Conservation (phyloP, 257 asterid species). For the Echium plantagineum region DNA sequence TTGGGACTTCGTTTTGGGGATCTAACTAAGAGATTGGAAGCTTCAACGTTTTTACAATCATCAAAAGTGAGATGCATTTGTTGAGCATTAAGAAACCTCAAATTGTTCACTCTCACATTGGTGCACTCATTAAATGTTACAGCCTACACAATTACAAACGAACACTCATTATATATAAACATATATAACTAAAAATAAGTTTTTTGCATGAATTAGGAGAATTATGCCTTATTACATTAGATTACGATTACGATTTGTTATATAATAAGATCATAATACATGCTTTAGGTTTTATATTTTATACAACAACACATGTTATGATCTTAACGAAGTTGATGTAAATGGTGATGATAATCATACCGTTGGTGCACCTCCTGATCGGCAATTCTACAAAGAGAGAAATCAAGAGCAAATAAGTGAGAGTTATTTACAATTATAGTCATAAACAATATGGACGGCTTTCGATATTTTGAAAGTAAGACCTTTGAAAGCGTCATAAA, state of each 20-base stretch:
- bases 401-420: neutral
- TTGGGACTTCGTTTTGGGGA: constrained; percentile 28
- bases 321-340: too few relatives aligned
- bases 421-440: too few relatives aligned
- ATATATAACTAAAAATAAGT: too few relatives aligned
- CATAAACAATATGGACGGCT: too few relatives aligned
- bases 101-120: constrained; percentile 36
- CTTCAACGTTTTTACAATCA: constrained; percentile 13
- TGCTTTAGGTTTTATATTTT: too few relatives aligned
- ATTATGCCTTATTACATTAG: too few relatives aligned
- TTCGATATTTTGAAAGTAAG: too few relatives aligned
- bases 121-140: constrained; percentile 50
- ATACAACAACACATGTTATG: too few relatives aligned
- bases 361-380: constrained; percentile 16
- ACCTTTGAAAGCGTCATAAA: too few relatives aligned
- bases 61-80: constrained; percentile 38
- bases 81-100: constrained; percentile 55
- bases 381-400: constrained; percentile 22
- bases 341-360: constrained; percentile 8
- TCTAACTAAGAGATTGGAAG: constrained; percentile 17
- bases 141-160: constrained; percentile 32
- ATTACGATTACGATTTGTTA: too few relatives aligned
- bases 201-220: too few relatives aligned
- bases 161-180: neutral
- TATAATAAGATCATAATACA: too few relatives aligned